phyloP scores from a whole-genome alignment of 1,284 basidiomycete genomes.

The Chalciporus sp. region DNA sequence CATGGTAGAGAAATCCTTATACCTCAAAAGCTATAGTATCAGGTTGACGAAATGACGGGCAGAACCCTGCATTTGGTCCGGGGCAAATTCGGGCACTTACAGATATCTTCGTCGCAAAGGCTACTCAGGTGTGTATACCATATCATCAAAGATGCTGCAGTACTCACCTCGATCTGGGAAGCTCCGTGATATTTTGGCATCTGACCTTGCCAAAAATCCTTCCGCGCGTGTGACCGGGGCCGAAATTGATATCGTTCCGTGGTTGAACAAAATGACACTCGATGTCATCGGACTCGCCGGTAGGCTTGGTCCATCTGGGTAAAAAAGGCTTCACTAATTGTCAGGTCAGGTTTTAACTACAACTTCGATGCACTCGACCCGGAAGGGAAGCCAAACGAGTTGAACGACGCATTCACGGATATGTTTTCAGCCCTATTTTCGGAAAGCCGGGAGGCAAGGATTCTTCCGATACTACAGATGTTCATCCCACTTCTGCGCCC shows the following conservation, averaged over 20 bases:
- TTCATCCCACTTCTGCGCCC: constrained; percentile 43
- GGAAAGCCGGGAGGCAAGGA: not conserved
- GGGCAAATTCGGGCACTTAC: constrained; percentile 56
- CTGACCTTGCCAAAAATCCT: constrained; percentile 30
- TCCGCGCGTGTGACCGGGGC: constrained; percentile 10
- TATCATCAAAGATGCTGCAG: not conserved
- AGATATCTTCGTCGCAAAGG: constrained; percentile 54
- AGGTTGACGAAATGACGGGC: not conserved
- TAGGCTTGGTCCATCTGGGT: constrained; percentile 70
- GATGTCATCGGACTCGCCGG: constrained; percentile 28
- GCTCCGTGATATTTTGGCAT: constrained; percentile 50
- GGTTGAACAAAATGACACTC: constrained; percentile 39
- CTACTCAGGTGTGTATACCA: constrained; percentile 41
- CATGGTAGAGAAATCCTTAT: constrained; percentile 12
- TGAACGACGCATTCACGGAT: constrained; percentile 49
- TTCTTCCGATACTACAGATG: constrained; percentile 38
- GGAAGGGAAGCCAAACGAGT: constrained; percentile 42
- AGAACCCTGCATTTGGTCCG: constrained; percentile 63
- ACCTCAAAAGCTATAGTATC: not conserved
- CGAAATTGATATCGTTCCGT: constrained; percentile 52
- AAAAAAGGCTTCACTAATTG: not conserved
- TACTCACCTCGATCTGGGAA: constrained; percentile 15
- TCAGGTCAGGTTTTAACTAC: constrained; percentile 60
- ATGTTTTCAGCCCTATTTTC: not conserved
- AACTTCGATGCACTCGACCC: constrained; percentile 55